These are phyloP conservation scores for Chimonanthus praecox DNA, from an alignment of 164 flowering plant species.

Conservation along the genomic window DNA sequence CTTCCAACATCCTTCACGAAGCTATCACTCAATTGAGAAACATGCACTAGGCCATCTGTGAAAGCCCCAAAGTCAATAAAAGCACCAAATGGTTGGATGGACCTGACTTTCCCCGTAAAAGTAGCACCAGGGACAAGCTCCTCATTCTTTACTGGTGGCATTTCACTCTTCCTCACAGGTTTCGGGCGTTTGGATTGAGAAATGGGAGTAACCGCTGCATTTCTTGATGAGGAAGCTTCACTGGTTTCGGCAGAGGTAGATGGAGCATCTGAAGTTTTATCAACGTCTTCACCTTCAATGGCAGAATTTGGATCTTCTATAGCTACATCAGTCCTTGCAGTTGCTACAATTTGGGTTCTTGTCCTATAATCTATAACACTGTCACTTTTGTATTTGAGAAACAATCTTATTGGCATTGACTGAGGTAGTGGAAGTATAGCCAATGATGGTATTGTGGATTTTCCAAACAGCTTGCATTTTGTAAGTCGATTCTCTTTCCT, in stretches of 20 bases:
- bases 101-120: slow-evolving; percentile 86
- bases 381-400: slow-evolving; percentile 32
- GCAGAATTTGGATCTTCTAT: slow-evolving; percentile 58
- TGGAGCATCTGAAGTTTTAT: slow-evolving; percentile 27
- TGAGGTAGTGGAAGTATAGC: slow-evolving; percentile 33
- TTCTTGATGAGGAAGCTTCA: slow-evolving; percentile 36
- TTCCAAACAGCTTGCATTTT: slow-evolving; percentile 30
- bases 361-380: slow-evolving; percentile 18
- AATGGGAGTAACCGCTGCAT: slow-evolving; percentile 24
- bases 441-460: slow-evolving; percentile 22
- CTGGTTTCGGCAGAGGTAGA: slow-evolving; percentile 27
- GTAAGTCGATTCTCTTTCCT: slow-evolving; percentile 33
- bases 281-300: slow-evolving; percentile 29
- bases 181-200: slow-evolving; percentile 47
- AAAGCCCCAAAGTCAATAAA: slow-evolving; percentile 97
- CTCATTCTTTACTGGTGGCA: slow-evolving; percentile 91
- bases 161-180: slow-evolving; percentile 64
- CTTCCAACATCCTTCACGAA: slow-evolving; percentile 80
- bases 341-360: slow-evolving; percentile 32
- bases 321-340: slow-evolving; percentile 67
- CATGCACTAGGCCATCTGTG: slow-evolving; percentile 93
- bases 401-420: slow-evolving; percentile 38
- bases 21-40: slow-evolving; percentile 75
- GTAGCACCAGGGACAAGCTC: slow-evolving; percentile 80
- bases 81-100: slow-evolving; percentile 96